phyloP scores from a whole-genome alignment of 495 filamentous ascomycete species.

The Pyrenopolyporus hunteri region DNA sequence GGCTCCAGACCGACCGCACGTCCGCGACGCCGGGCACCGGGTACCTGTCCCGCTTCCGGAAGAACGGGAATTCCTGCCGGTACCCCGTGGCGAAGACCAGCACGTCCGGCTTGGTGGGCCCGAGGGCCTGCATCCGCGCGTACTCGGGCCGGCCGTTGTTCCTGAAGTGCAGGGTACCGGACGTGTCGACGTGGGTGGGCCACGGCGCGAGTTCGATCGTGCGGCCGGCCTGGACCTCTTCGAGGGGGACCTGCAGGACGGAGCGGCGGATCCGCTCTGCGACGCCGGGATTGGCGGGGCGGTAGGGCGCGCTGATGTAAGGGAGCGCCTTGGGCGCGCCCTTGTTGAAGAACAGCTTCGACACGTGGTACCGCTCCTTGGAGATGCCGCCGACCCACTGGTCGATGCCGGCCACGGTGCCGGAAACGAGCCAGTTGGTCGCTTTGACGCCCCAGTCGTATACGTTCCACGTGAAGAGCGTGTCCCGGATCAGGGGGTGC shows the following conservation, averaged over 20 bases:
- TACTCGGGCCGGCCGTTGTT: constrained; percentile 39
- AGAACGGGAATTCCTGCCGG: constrained; percentile 11
- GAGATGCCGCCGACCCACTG: constrained; percentile 48
- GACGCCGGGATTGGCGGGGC: constrained; percentile 17
- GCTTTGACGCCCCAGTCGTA: constrained; percentile 49
- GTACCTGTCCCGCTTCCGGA: neutral
- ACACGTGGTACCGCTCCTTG: constrained; percentile 35
- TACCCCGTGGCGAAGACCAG: constrained; percentile 8
- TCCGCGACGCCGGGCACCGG: neutral
- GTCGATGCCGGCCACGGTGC: constrained; percentile 47
- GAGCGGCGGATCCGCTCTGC: constrained; percentile 29
- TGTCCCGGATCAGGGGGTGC: constrained; percentile 40
- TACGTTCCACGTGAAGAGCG: constrained; percentile 47
- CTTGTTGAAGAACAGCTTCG: constrained; percentile 48
- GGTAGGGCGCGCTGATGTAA: constrained; percentile 48
- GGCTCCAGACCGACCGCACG: constrained; percentile 4
- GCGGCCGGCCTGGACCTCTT: constrained; percentile 18
- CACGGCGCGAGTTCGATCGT: constrained; percentile 47
- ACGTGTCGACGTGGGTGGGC: constrained; percentile 27
- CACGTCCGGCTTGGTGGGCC: constrained; percentile 7
- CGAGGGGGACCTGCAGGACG: constrained; percentile 40
- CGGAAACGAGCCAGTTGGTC: constrained; percentile 49
- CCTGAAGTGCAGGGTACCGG: constrained; percentile 30
- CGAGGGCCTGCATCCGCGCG: constrained; percentile 21
- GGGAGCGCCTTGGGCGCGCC: constrained; percentile 45